phyloP scores from a whole-genome alignment of 2,329 filamentous ascomycete genomes.

The Lecanicillium sp. region DNA sequence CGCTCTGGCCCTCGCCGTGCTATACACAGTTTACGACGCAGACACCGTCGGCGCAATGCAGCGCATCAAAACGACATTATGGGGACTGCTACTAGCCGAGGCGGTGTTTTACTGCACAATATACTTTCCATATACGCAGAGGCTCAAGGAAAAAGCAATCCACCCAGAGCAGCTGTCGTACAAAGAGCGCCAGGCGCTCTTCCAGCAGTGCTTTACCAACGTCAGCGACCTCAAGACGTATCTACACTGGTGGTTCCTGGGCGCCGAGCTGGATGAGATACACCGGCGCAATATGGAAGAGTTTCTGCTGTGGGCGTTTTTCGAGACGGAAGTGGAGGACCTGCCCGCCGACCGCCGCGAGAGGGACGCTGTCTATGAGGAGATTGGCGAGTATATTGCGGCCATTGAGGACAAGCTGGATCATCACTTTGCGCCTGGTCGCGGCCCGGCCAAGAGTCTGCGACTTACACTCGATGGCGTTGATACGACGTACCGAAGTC shows the following conservation, averaged over 20 bases:
- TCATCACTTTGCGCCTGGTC: slow-evolving; percentile 41
- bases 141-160: slow-evolving; percentile 28
- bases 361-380: slow-evolving; percentile 25
- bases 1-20: slow-evolving; percentile 19
- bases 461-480: slow-evolving; percentile 61
- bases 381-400: slow-evolving; percentile 40
- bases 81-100: slow-evolving; percentile 29
- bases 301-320: slow-evolving; percentile 62
- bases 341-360: slow-evolving; percentile 13
- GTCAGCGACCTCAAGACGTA: slow-evolving; percentile 49
- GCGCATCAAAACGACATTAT: too few relatives aligned
- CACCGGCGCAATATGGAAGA: slow-evolving; percentile 60
- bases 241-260: slow-evolving; percentile 59
- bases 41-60: slow-evolving; percentile 5
- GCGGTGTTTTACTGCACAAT: slow-evolving; percentile 32
- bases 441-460: slow-evolving; percentile 47
- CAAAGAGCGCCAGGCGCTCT: slow-evolving; percentile 45
- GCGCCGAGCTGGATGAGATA: slow-evolving; percentile 48
- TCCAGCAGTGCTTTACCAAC: slow-evolving; percentile 46
- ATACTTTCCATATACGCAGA: slow-evolving; percentile 32
- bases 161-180: slow-evolving; percentile 34
- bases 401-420: slow-evolving; percentile 47
- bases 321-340: slow-evolving; percentile 36
- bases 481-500: slow-evolving; percentile 50
- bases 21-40: slow-evolving; percentile 14